These are phyloP conservation scores for Lactarius psammicola DNA, from an alignment of 768 basidiomycete genomes.

Conservation along the genomic window DNA sequence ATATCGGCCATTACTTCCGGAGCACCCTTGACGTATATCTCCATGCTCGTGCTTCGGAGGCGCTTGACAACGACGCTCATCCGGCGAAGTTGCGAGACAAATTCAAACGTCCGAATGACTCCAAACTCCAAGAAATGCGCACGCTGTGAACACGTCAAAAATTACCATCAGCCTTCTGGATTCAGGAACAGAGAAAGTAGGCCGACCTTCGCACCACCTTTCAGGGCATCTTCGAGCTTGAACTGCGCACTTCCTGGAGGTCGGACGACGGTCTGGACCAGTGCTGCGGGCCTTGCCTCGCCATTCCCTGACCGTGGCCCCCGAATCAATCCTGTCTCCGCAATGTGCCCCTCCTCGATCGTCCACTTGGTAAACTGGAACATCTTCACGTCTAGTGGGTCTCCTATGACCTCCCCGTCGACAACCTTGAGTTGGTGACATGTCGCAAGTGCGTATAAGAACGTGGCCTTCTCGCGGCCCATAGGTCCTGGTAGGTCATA, in stretches of 20 bases:
- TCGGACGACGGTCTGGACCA: conserved; percentile 95
- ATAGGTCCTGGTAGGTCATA: conserved; percentile 68
- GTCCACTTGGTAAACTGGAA: conserved; percentile 97
- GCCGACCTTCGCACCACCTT: conserved; percentile 71
- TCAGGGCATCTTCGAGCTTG: conserved; percentile 89
- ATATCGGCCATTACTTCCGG: conserved; percentile 98
- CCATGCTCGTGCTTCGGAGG: conserved; percentile 92
- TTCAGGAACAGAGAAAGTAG: neutral
- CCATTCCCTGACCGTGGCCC: conserved; percentile 57
- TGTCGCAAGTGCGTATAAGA: conserved; percentile 90
- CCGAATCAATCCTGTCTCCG: conserved; percentile 70
- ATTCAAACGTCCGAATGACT: conserved; percentile 94
- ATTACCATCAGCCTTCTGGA: conserved; percentile 18
- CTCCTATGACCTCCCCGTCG: conserved; percentile 84
- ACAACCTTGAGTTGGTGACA: conserved; percentile 95
- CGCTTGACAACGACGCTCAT: conserved; percentile 99
- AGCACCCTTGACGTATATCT: conserved; percentile 98
- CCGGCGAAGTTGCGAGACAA: conserved; percentile 85
- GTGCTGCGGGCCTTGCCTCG: conserved; percentile 60
- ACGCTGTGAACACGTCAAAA: conserved; percentile 51
- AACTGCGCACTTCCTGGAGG: conserved; percentile 94
- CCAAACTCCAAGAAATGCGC: conserved; percentile 97
- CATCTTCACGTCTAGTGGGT: conserved; percentile 97
- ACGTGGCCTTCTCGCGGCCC: conserved; percentile 69
- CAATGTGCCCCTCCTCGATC: conserved; percentile 82